A percentile compares a stretch with the other conserved stretches of the same genome.
phyloP scores from a whole-genome alignment of 1,284 basidiomycete species.

The Termitomyces sp. region DNA sequence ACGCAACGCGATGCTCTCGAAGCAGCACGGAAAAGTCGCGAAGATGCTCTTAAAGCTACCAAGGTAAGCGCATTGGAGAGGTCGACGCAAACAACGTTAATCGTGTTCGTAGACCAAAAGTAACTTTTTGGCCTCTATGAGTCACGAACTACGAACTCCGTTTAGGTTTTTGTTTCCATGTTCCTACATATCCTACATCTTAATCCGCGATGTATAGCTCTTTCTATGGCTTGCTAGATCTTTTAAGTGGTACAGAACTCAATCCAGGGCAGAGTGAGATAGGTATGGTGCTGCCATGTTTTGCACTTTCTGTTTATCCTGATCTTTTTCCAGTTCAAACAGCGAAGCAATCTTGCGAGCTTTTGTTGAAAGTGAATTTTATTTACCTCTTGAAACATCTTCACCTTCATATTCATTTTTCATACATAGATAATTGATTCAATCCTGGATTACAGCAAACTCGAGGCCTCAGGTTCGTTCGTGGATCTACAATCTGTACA shows the following conservation, averaged over 20 bases:
- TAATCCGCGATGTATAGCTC: slow-evolving; percentile 38
- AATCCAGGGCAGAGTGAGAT: slow-evolving; percentile 65
- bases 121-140: slow-evolving; percentile 72
- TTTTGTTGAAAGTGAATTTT: slow-evolving; percentile 52
- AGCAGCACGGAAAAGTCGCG: slow-evolving; percentile 59
- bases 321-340: slow-evolving; percentile 49
- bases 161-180: slow-evolving; percentile 45
- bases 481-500: not conserved
- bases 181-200: not conserved
- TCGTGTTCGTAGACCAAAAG: slow-evolving; percentile 52
- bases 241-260: slow-evolving; percentile 61
- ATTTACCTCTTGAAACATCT: not conserved
- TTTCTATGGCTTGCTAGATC: slow-evolving; percentile 67
- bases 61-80: slow-evolving; percentile 39
- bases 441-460: slow-evolving; percentile 69
- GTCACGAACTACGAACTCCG: slow-evolving; percentile 65
- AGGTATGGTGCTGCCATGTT: slow-evolving; percentile 32
- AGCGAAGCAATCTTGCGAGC: slow-evolving; percentile 68
- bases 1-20: slow-evolving; percentile 62
- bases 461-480: slow-evolving; percentile 58
- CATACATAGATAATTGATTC: slow-evolving; percentile 63
- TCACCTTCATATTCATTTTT: not conserved
- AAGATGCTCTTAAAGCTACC: slow-evolving; percentile 66
- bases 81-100: not conserved
- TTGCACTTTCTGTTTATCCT: slow-evolving; percentile 3